Evolutionary conservation across 768 basidiomycete genomes (phyloP).

Genomic region (Rubroboletus pulcherrimus): DNA sequence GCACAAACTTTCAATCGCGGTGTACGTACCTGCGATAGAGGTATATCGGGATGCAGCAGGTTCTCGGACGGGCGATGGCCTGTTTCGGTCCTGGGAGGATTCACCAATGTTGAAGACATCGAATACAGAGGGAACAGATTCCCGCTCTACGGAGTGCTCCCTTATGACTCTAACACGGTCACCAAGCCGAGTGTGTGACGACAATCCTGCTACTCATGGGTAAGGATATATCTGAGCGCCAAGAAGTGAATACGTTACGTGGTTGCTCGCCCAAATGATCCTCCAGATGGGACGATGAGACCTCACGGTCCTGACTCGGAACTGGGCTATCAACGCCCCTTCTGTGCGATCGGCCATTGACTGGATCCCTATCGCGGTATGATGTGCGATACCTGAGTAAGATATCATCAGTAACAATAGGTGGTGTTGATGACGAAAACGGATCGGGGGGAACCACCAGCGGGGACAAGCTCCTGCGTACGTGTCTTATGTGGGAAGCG

Average conservation of each 20-base stretch:
- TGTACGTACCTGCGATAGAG: slow-evolving; percentile 12
- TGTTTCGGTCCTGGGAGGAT: slow-evolving; percentile 16
- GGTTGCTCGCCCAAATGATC: slow-evolving; percentile 7
- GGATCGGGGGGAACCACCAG: slow-evolving; percentile 20
- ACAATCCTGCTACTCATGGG: background rate
- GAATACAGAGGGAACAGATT: slow-evolving; percentile 25
- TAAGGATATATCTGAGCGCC: background rate
- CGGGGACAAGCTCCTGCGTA: slow-evolving; percentile 26
- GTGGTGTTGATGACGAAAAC: slow-evolving; percentile 5
- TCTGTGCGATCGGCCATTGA: slow-evolving; percentile 3
- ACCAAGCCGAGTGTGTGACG: slow-evolving; percentile 5
- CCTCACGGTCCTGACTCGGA: slow-evolving; percentile 1
- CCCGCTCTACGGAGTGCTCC: slow-evolving; percentile 21
- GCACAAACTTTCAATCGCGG: background rate
- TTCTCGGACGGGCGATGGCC: slow-evolving; percentile 13
- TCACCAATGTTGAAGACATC: slow-evolving; percentile 28
- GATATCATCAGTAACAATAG: slow-evolving; percentile 16
- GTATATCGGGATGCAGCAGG: slow-evolving; percentile 7
- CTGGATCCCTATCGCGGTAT: background rate
- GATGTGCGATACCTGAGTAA: slow-evolving; percentile 12
- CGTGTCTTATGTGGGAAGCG: slow-evolving; percentile 10
- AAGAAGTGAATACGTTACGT: slow-evolving; percentile 5
- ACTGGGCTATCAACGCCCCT: slow-evolving; percentile 4
- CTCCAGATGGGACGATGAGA: slow-evolving; percentile 4
- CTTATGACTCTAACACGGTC: slow-evolving; percentile 20